These are phyloP conservation scores for Shiraia sp. DNA, from an alignment of 2,329 filamentous ascomycete species.

Conservation along the genomic window DNA sequence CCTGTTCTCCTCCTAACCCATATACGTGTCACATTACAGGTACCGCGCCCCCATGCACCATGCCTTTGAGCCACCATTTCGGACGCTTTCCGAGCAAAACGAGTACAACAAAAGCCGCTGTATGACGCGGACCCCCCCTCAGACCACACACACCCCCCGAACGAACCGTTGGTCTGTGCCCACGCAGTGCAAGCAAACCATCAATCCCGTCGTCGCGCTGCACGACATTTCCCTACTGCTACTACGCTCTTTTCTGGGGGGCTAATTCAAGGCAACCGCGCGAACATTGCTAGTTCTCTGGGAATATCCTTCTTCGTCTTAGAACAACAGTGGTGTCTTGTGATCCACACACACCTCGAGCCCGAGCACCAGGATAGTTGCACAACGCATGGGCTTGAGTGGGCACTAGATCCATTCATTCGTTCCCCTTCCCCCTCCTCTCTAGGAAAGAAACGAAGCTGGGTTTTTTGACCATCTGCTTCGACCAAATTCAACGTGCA, in stretches of 20 bases:
- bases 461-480: constrained; percentile 27
- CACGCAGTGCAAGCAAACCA: constrained; percentile 28
- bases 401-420: too few species aligned
- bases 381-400: too few species aligned
- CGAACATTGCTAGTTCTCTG: too few species aligned
- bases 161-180: constrained; percentile 44
- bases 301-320: too few species aligned
- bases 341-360: too few species aligned
- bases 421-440: too few species aligned
- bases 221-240: constrained; percentile 24
- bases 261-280: too few species aligned
- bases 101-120: constrained; percentile 30
- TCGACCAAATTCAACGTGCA: constrained; percentile 34
- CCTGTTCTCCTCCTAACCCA: not conserved
- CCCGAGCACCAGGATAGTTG: too few species aligned
- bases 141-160: constrained; percentile 27
- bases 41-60: constrained; percentile 18
- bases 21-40: not conserved
- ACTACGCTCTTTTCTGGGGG: too few species aligned
- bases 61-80: constrained; percentile 25
- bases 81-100: constrained; percentile 24
- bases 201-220: constrained; percentile 19
- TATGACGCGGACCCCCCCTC: constrained; percentile 27
- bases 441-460: too few species aligned
- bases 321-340: too few species aligned